Conservation (phyloP, 805 yeast genomes). For the Kuraishia floccosa region DNA sequence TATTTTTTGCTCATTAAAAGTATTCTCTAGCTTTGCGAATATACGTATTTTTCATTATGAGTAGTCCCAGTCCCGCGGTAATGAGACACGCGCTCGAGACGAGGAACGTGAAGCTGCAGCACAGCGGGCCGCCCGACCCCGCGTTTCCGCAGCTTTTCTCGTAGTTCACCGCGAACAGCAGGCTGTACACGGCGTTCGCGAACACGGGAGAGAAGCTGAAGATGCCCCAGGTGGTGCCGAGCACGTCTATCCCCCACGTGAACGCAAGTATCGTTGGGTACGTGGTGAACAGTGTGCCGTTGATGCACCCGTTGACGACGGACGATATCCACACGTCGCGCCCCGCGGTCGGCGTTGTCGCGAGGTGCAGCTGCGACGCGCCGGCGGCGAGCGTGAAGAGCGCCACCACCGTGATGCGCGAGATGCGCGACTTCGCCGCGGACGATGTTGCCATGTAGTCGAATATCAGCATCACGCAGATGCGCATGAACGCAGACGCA, state of each 20-base stretch:
- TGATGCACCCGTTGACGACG: conserved; percentile 15
- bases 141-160: conserved; percentile 2
- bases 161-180: conserved; percentile 4
- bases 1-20: no score
- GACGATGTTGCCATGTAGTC: conserved; percentile 39
- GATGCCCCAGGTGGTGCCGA: conserved; percentile 88
- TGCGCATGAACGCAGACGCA: conserved; percentile 60
- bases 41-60: conserved; percentile 11
- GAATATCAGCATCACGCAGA: conserved; percentile 54
- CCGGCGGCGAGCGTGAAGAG: conserved; percentile 14
- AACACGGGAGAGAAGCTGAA: conserved; percentile 66
- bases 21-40: conserved; percentile 13
- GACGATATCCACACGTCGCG: conserved; percentile 13
- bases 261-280: conserved; percentile 72
- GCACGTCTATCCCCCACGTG: conserved; percentile 77
- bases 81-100: conserved; percentile 13
- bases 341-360: conserved; percentile 10
- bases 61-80: conserved; percentile 11
- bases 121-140: conserved; percentile 9
- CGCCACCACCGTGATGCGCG: conserved; percentile 16
- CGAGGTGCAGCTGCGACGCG: conserved; percentile 15
- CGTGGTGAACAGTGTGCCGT: conserved; percentile 79
- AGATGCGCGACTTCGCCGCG: conserved; percentile 19
- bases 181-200: conserved; percentile 2
- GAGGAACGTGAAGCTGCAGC: conserved; percentile 20